Evolutionary conservation across 2,329 filamentous ascomycete species (phyloP).

Genomic region (Fusarium staphyleae): DNA sequence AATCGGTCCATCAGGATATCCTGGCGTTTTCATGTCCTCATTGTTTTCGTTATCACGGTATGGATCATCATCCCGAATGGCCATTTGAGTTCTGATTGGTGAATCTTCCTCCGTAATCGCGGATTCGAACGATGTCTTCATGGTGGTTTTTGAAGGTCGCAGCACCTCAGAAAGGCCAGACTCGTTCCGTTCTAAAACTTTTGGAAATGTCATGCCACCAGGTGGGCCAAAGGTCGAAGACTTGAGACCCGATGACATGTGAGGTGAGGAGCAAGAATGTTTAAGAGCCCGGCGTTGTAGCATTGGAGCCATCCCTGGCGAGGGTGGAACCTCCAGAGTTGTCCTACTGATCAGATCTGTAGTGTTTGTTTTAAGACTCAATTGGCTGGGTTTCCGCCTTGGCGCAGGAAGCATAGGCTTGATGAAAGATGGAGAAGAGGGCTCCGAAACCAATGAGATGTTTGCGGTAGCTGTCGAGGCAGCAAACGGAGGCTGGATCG

Average conservation of each 20-base stretch:
- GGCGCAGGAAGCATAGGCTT: conserved; percentile 76
- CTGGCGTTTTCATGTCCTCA: conserved; percentile 80
- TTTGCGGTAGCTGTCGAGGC: conserved; percentile 54
- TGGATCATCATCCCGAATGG: conserved; percentile 64
- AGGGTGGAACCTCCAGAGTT: conserved; percentile 61
- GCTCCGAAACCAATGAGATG: conserved; percentile 65
- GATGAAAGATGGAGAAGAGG: conserved; percentile 78
- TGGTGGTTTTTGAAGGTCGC: conserved; percentile 57
- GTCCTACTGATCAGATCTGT: conserved; percentile 59
- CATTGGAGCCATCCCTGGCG: conserved; percentile 64
- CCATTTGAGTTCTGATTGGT: conserved; percentile 67
- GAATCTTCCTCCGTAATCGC: conserved; percentile 63
- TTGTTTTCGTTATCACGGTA: conserved; percentile 74
- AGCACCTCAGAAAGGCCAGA: conserved; percentile 66
- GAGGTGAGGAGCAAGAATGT: conserved; percentile 71
- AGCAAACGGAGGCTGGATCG: conserved; percentile 71
- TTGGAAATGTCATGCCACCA: conserved; percentile 70
- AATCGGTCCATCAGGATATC: conserved; percentile 82
- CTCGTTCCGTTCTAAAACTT: conserved; percentile 65
- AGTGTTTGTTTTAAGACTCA: conserved; percentile 77
- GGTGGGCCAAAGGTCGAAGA: conserved; percentile 66
- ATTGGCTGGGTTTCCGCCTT: conserved; percentile 77
- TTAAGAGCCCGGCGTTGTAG: conserved; percentile 69
- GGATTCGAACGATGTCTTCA: conserved; percentile 48
- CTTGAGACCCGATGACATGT: conserved; percentile 67